A percentile compares a stretch with the other conserved stretches of the same genome.
These are phyloP conservation scores for Erigeron philadelphicus DNA, from an alignment of 140 eudicot genomes.

Conservation along the genomic window DNA sequence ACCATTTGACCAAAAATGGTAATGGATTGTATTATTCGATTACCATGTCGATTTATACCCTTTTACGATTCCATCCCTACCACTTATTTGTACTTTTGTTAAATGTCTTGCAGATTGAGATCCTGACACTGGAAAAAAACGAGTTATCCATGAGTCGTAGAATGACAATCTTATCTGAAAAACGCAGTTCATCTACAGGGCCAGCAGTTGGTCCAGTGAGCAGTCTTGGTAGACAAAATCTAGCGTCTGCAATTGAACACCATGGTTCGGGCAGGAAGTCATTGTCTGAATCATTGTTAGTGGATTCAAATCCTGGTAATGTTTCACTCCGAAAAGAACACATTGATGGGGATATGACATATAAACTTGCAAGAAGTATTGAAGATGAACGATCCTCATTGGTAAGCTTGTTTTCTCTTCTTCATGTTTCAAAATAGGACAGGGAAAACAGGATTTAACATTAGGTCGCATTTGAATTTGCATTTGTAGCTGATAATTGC, in stretches of 20 bases:
- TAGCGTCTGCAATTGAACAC: slow-evolving; percentile 73
- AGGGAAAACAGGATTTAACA: neutral
- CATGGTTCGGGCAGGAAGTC: slow-evolving; percentile 95
- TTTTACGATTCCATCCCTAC: no score
- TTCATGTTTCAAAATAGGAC: neutral
- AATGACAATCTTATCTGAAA: slow-evolving; percentile 50
- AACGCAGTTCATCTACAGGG: slow-evolving; percentile 38
- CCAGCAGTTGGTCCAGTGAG: slow-evolving; percentile 43
- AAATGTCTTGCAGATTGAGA: slow-evolving; percentile 21
- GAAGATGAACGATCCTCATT: slow-evolving; percentile 56
- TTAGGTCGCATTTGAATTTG: neutral
- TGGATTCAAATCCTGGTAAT: slow-evolving; percentile 61
- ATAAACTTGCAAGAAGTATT: slow-evolving; percentile 36
- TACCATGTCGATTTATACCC: neutral
- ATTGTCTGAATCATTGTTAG: slow-evolving; percentile 72
- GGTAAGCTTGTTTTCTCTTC: slow-evolving; percentile 27
- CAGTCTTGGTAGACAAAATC: slow-evolving; percentile 64
- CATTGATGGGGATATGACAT: slow-evolving; percentile 52
- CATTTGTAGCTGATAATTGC: neutral
- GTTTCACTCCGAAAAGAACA: slow-evolving; percentile 75
- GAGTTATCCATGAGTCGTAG: slow-evolving; percentile 55
- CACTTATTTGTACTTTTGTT: neutral
- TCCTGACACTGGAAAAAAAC: slow-evolving; percentile 48
- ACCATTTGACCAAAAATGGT: neutral
- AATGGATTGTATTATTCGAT: neutral